Percentiles rank a stretch among this genome's conserved stretches.
Evolutionary conservation across 495 filamentous ascomycete species (phyloP).

Genomic region (Penicillium ucsense): DNA sequence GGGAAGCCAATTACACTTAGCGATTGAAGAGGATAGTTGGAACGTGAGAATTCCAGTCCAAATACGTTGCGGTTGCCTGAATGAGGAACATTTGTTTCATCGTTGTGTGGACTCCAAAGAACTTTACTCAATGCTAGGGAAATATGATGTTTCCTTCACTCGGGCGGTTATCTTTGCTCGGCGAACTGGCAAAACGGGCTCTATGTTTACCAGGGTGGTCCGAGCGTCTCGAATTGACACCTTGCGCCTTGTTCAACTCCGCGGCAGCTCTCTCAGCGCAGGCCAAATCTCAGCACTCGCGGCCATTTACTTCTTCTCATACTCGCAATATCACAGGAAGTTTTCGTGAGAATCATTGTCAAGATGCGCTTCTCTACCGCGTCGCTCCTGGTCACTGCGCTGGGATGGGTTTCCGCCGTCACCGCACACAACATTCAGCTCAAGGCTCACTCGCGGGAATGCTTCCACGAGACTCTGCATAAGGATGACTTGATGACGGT

Average conservation of each 20-base stretch:
- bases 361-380: conserved; percentile 46
- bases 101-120: too few species aligned
- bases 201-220: conserved; percentile 25
- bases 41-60: too few species aligned
- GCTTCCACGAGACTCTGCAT: conserved; percentile 92
- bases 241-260: conserved; percentile 23
- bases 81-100: too few species aligned
- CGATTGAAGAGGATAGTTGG: too few species aligned
- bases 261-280: not conserved
- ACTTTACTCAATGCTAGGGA: too few species aligned
- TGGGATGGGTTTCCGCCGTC: conserved; percentile 52
- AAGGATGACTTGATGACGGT: conserved; percentile 96
- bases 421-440: conserved; percentile 92
- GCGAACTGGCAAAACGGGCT: not conserved
- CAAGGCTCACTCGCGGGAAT: conserved; percentile 81
- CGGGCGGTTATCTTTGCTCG: not conserved
- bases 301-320: too few species aligned
- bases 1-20: too few species aligned
- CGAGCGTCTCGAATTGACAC: conserved; percentile 37
- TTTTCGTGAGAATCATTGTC: not conserved
- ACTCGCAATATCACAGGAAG: not conserved
- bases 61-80: too few species aligned
- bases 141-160: not conserved
- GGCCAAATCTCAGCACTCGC: too few species aligned
- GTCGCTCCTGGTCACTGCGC: conserved; percentile 50